These are phyloP conservation scores for Litsea cubeba DNA, from an alignment of 164 flowering plant genomes.

Conservation along the genomic window DNA sequence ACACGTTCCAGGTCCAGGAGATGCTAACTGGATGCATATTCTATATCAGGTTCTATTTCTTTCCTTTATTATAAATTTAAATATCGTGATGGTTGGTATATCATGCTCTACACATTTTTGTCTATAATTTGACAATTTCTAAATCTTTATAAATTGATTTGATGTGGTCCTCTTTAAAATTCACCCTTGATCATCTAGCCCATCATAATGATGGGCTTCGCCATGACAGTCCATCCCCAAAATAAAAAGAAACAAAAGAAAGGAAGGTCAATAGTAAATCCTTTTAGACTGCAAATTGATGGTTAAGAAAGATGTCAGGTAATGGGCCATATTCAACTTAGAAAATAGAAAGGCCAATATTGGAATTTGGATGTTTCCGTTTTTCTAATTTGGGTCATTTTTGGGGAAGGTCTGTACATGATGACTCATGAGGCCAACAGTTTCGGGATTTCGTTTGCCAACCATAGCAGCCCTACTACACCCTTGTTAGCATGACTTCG, in stretches of 20 bases:
- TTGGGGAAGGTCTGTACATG: neutral
- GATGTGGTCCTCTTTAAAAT: neutral
- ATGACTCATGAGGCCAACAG: neutral
- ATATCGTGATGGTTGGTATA: neutral
- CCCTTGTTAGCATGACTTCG: too few species aligned
- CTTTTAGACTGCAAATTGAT: neutral
- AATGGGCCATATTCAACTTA: neutral
- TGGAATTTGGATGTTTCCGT: neutral
- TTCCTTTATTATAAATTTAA: neutral
- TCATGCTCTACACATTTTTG: neutral
- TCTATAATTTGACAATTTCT: neutral
- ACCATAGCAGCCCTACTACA: too few species aligned
- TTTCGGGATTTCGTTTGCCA: neutral
- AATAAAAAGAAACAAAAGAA: too few species aligned
- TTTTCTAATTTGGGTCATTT: neutral
- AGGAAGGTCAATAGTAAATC: neutral
- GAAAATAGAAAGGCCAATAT: neutral
- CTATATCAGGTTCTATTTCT: slow-evolving; percentile 70
- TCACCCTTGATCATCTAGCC: too few species aligned
- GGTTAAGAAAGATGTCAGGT: neutral
- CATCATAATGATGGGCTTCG: too few species aligned
- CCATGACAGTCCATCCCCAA: too few species aligned
- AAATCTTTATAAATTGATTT: too few species aligned
- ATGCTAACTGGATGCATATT: slow-evolving; percentile 96
- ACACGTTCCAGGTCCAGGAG: slow-evolving; percentile 89